Evolutionary conservation across 306 rosid species (phyloP).

Genomic region (Trichosanthes truncata): DNA sequence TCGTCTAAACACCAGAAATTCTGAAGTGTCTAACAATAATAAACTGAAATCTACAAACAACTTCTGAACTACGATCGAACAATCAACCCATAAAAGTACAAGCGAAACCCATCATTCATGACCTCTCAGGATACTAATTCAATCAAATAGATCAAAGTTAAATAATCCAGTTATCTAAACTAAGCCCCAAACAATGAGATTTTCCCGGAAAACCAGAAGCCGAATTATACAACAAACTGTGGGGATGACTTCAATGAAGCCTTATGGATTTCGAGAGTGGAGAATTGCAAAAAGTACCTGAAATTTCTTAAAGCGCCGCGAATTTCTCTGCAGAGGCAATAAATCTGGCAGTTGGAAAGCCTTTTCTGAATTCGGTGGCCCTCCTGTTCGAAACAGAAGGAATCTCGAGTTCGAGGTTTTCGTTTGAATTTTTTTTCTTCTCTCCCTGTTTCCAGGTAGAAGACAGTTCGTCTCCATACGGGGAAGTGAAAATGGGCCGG

Average conservation of each 20-base stretch:
- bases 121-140: neutral
- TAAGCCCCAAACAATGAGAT: neutral
- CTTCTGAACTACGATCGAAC: neutral
- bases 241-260: conserved; percentile 4
- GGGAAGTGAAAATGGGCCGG: neutral
- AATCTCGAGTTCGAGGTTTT: neutral
- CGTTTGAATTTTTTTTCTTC: neutral
- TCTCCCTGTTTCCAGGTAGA: neutral
- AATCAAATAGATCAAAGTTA: neutral
- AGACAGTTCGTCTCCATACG: neutral
- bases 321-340: neutral
- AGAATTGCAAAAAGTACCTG: conserved; percentile 6
- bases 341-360: conserved; percentile 2
- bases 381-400: neutral
- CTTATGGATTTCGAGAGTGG: neutral
- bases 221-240: neutral
- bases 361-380: neutral
- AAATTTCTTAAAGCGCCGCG: neutral
- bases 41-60: neutral
- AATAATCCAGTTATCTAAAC: neutral
- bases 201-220: neutral
- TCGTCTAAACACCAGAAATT: neutral
- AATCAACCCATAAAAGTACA: neutral
- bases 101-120: neutral
- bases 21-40: neutral